Evolutionary conservation across 2,329 filamentous ascomycete species (phyloP).

Genomic region (Penicillium brevicompactum): DNA sequence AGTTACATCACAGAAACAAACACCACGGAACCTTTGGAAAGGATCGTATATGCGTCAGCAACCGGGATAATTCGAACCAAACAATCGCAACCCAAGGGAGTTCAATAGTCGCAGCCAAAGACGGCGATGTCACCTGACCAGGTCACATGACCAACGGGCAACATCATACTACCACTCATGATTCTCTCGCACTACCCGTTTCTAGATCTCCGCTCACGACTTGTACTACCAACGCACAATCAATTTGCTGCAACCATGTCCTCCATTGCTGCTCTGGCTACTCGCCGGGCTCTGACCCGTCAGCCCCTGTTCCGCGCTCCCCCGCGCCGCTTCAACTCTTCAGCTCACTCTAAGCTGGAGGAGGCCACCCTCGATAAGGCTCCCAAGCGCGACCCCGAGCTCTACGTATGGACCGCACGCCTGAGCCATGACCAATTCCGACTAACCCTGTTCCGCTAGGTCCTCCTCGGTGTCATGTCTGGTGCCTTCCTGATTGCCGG

Average conservation of each 20-base stretch:
- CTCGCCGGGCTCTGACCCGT: conserved; percentile 45
- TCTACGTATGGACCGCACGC: conserved; percentile 61
- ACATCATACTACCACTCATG: conserved; percentile 37
- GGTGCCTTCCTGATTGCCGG: conserved; percentile 84
- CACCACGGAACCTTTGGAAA: background rate
- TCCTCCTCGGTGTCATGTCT: conserved; percentile 89
- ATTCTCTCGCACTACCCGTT: conserved; percentile 33
- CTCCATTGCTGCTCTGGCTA: conserved; percentile 44
- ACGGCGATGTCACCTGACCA: conserved; percentile 29
- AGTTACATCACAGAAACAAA: conserved; percentile 19
- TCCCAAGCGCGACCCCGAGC: conserved; percentile 71
- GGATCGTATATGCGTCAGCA: conserved; percentile 7
- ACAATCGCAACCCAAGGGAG: conserved; percentile 10
- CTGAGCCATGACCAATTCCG: conserved; percentile 4
- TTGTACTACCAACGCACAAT: conserved; percentile 18
- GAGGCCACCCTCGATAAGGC: conserved; percentile 61
- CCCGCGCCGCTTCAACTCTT: conserved; percentile 41
- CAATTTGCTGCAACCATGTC: conserved; percentile 37
- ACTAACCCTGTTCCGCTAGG: conserved; percentile 54
- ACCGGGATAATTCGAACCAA: background rate
- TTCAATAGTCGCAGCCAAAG: conserved; percentile 7
- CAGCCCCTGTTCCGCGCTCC: conserved; percentile 45
- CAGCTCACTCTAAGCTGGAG: conserved; percentile 44
- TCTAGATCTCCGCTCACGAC: conserved; percentile 20
- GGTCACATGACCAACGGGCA: conserved; percentile 32